These are phyloP conservation scores for Boletus sp. DNA, from an alignment of 768 basidiomycete genomes.

Conservation along the genomic window DNA sequence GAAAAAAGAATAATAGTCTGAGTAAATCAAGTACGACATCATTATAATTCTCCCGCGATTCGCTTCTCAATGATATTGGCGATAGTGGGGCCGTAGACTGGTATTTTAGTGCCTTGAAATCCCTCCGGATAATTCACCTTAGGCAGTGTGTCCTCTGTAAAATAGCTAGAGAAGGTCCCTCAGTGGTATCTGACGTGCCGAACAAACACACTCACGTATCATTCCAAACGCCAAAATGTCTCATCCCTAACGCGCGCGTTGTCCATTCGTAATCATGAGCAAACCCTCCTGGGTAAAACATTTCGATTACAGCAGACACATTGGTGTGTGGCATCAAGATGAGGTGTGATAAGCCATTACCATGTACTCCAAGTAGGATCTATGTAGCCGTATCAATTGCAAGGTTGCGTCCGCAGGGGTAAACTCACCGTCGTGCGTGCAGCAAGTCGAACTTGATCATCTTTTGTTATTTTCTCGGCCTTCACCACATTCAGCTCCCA, in stretches of 20 bases:
- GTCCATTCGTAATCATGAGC: constrained; percentile 91
- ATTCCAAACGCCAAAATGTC: constrained; percentile 79
- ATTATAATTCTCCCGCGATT: constrained; percentile 34
- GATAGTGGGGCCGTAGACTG: constrained; percentile 63
- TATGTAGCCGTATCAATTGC: constrained; percentile 24
- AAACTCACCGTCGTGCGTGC: constrained; percentile 67
- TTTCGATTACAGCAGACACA: constrained; percentile 79
- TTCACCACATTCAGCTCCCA: constrained; percentile 65
- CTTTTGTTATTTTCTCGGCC: constrained; percentile 67
- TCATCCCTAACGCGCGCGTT: constrained; percentile 65
- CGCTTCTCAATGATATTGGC: constrained; percentile 73
- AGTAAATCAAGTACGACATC: background rate
- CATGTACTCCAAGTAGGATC: constrained; percentile 73
- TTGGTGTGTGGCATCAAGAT: constrained; percentile 78
- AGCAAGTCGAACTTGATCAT: constrained; percentile 67
- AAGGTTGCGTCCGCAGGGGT: background rate
- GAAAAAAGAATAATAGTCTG: background rate
- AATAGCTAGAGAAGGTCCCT: constrained; percentile 15
- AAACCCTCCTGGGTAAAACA: constrained; percentile 79
- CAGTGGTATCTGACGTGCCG: background rate
- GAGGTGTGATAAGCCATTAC: constrained; percentile 83
- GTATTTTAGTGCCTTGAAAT: constrained; percentile 79
- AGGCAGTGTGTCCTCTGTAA: constrained; percentile 37
- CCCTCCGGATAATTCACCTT: constrained; percentile 73
- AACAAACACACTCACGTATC: constrained; percentile 51